These are phyloP conservation scores for Irineochytrium annulatum DNA, from an alignment of 192 early-diverging fungal species.

Conservation along the genomic window DNA sequence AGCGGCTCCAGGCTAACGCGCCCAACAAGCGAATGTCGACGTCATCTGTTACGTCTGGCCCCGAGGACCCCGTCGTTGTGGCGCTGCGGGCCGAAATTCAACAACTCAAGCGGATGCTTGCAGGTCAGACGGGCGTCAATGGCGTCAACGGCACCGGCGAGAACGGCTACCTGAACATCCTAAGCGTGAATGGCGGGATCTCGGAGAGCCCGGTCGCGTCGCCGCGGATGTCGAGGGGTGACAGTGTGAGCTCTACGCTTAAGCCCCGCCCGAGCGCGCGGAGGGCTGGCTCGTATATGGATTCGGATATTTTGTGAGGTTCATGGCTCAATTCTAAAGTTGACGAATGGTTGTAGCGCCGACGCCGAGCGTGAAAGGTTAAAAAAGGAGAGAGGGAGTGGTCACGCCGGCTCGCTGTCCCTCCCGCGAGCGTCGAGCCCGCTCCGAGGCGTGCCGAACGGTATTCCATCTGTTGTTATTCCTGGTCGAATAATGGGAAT, in stretches of 20 bases:
- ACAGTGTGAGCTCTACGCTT: not conserved
- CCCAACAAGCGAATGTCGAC: slow-evolving; percentile 20
- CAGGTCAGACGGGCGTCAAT: not conserved
- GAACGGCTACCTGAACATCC: not conserved
- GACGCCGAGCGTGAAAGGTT: too few species aligned
- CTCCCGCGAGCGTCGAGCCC: too few species aligned
- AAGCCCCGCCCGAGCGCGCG: not conserved
- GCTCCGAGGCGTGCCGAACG: too few species aligned
- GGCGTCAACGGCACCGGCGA: not conserved
- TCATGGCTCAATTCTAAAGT: not conserved
- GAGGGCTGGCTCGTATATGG: not conserved
- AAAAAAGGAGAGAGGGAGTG: too few species aligned
- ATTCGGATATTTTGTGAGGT: not conserved
- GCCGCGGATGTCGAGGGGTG: not conserved
- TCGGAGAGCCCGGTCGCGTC: not conserved
- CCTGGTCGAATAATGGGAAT: too few species aligned
- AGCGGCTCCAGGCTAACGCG: not conserved
- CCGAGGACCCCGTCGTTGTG: not conserved
- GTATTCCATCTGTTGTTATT: too few species aligned
- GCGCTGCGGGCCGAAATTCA: slow-evolving; percentile 18
- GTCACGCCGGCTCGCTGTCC: too few species aligned
- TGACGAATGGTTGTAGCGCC: too few species aligned
- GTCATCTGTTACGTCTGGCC: not conserved
- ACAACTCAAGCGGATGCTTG: slow-evolving; percentile 9
- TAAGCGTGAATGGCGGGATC: not conserved